Conservation (phyloP, 371 early-diverging fungal species). For the Mycotypha africana region DNA sequence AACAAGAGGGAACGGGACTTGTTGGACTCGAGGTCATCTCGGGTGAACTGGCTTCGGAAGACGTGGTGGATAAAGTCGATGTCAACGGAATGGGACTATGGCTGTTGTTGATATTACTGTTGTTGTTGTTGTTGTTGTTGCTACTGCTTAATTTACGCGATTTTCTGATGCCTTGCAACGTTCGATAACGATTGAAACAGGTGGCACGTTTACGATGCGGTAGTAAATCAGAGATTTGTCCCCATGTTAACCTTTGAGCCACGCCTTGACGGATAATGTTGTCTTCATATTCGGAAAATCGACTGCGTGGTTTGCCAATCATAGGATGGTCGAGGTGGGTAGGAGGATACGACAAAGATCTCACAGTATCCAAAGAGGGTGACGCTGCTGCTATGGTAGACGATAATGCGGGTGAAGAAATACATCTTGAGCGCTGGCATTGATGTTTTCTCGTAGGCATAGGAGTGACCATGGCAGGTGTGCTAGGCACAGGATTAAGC, state of each 20-base stretch:
- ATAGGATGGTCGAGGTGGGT: too few relatives aligned
- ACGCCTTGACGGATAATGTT: conserved; percentile 41
- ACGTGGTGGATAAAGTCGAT: conserved; percentile 1
- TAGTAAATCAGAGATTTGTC: conserved; percentile 35
- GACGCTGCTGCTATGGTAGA: too few relatives aligned
- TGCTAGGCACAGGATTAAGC: conserved; percentile 14
- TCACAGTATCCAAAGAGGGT: too few relatives aligned
- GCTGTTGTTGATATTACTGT: conserved; percentile 1
- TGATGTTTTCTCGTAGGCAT: not conserved
- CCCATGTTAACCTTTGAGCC: conserved; percentile 41
- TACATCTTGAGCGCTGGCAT: conserved; percentile 11
- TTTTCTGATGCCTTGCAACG: conserved; percentile 41
- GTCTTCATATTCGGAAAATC: conserved; percentile 42
- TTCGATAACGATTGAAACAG: conserved; percentile 43
- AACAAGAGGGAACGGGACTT: conserved; percentile 5
- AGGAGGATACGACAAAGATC: too few relatives aligned
- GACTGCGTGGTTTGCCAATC: conserved; percentile 35
- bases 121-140: not conserved
- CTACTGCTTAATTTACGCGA: conserved; percentile 31
- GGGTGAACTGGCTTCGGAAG: not conserved
- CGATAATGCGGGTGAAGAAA: conserved; percentile 2
- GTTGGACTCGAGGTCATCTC: not conserved
- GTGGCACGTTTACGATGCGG: conserved; percentile 46
- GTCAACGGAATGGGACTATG: too few relatives aligned
- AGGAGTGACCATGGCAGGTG: too few relatives aligned